These are phyloP conservation scores for Amaranthus palmeri DNA, from an alignment of 148 eudicot species.

Conservation along the genomic window DNA sequence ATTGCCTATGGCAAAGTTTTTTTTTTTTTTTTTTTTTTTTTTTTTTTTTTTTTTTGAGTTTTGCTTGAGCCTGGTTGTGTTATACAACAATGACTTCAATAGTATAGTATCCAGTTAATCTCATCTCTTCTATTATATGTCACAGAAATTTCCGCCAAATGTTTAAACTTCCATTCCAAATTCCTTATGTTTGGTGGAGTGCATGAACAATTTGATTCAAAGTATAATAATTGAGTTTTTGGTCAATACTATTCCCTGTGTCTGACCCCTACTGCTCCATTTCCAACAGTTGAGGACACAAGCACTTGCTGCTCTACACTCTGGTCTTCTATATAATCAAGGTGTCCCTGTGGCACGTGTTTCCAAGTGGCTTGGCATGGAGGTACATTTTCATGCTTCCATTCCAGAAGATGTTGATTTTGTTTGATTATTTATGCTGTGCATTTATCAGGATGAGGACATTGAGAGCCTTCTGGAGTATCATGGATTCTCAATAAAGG, in stretches of 20 bases:
- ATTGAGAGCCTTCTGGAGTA: constrained; percentile 67
- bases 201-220: too few relatives aligned
- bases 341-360: constrained; percentile 74
- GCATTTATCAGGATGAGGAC: constrained; percentile 62
- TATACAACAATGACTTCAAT: too few relatives aligned
- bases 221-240: too few relatives aligned
- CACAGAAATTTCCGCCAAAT: too few relatives aligned
- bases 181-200: too few relatives aligned
- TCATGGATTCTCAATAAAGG: constrained; percentile 85
- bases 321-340: constrained; percentile 83
- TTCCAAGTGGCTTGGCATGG: constrained; percentile 94
- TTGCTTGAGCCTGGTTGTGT: too few relatives aligned
- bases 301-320: constrained; percentile 87
- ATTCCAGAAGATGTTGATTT: constrained; percentile 1
- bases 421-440: constrained; percentile 2
- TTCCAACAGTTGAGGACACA: constrained; percentile 74
- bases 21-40: too few relatives aligned
- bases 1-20: too few relatives aligned
- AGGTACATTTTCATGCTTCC: constrained; percentile 44
- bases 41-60: too few relatives aligned
- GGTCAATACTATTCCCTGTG: neutral
- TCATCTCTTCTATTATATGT: too few relatives aligned
- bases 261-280: constrained; percentile 20
- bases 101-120: too few relatives aligned
- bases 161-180: too few relatives aligned